A percentile compares a stretch with the other conserved stretches of the same genome.
These are phyloP conservation scores for Bromus sterilis DNA, from an alignment of 176 grass and related monocot genomes.

Conservation along the genomic window DNA sequence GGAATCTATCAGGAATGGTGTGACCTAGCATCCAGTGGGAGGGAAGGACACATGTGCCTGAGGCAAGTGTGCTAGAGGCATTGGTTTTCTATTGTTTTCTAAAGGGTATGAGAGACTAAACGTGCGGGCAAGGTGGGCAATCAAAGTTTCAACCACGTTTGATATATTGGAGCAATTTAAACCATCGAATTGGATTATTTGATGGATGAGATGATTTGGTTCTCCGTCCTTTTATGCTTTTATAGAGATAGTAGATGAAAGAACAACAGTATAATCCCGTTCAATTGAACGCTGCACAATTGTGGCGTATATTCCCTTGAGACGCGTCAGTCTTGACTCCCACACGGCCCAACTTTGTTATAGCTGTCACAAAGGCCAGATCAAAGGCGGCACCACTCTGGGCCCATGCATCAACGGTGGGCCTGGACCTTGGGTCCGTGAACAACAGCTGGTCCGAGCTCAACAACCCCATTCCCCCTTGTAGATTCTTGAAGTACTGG, in stretches of 20 bases:
- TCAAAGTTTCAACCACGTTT: too few relatives aligned
- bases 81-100: too few relatives aligned
- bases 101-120: too few relatives aligned
- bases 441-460: constrained; percentile 56
- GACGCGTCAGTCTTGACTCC: constrained; percentile 46
- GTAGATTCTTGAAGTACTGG: constrained; percentile 77
- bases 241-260: neutral
- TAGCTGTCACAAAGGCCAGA: constrained; percentile 36
- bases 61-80: too few relatives aligned
- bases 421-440: constrained; percentile 40
- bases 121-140: too few relatives aligned
- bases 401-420: constrained; percentile 50
- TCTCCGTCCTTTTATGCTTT: too few relatives aligned
- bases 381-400: constrained; percentile 28
- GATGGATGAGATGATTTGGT: too few relatives aligned
- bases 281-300: constrained; percentile 60
- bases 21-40: too few relatives aligned
- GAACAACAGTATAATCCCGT: neutral
- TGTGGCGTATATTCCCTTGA: constrained; percentile 51
- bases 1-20: too few relatives aligned
- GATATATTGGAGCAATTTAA: too few relatives aligned
- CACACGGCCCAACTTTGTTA: constrained; percentile 57
- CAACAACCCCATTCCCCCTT: constrained; percentile 55
- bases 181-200: too few relatives aligned
- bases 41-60: too few relatives aligned